Evolutionary conservation across 345 rosid species (phyloP), one percentile per base, ranked within the genome.

Genomic region (Pistacia atlantica): DNA sequence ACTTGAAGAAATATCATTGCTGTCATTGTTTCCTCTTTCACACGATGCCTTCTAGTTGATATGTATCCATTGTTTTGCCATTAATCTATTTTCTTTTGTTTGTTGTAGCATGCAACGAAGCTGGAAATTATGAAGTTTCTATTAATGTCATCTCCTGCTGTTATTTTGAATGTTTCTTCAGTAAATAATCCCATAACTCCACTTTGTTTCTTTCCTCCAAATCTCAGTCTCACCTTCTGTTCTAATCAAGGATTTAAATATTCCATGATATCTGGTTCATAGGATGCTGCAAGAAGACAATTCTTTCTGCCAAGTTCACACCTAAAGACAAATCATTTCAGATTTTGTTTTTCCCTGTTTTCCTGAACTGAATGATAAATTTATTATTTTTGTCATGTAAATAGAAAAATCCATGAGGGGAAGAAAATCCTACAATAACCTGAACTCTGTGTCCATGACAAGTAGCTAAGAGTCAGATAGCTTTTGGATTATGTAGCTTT

Each of bases 1-100:
- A 72, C 71, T 5, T 6, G 67, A 65, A 68, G 64, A 65, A 74
- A 76, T 72, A 64, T 72, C 16, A 42, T 67, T 17, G 8, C 57
- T 73, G 35, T 42, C 54, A n/a, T 49, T 52, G 57, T 37, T n/a
- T 73, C 6, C 35, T n/a, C 25, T 18, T 62, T 49, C 57, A 3
- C 51, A 8, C 33, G 17, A 46, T 33, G 67, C 33, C 33, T 49
- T 62, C 57, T 72, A 8, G 75, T 12, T 42, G 46, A 42, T 48
- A 66, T 45, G 48, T 66, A 20, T 48, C 37, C 12, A 62, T 51
- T 60, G 16, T 72, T 60, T 58, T 72, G 11, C 56, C 75, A 22
- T 42, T 59, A 22, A 45, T 28, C 0, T 12, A 25, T 56, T 20
- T 20, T 25, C 22, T 61, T 17, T 63, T 46, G 10, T 11, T 46